A percentile compares a stretch with the other conserved stretches of the same genome.
These are phyloP conservation scores for Macrophomina phaseolina DNA, from an alignment of 2,329 filamentous ascomycete species.

Conservation along the genomic window DNA sequence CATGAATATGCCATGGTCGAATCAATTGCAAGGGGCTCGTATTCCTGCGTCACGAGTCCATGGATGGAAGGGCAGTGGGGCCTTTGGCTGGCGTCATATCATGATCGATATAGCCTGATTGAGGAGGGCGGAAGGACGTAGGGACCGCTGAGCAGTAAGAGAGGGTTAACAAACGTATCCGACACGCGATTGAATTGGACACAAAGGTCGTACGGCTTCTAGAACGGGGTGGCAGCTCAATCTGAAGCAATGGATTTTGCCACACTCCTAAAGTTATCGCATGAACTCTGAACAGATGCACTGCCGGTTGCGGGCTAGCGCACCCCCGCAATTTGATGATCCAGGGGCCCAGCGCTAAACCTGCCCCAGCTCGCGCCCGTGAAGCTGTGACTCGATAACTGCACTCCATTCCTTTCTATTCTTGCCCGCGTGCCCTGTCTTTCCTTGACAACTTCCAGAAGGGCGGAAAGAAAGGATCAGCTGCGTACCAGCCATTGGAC, in stretches of 20 bases:
- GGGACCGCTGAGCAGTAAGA: too few relatives aligned
- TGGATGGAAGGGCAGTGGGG: too few relatives aligned
- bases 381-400: neutral
- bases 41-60: too few relatives aligned
- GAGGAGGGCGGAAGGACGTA: too few relatives aligned
- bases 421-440: too few relatives aligned
- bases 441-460: neutral
- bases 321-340: neutral
- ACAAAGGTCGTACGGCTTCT: neutral
- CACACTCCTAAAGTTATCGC: neutral
- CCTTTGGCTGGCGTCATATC: too few relatives aligned
- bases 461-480: neutral
- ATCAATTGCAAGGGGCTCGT: too few relatives aligned
- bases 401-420: neutral
- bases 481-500: neutral
- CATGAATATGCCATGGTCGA: too few relatives aligned
- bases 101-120: too few relatives aligned
- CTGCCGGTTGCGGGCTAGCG: neutral
- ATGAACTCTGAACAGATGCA: neutral
- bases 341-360: conserved; percentile 10
- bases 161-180: too few relatives aligned
- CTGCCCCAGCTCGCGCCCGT: neutral
- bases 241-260: neutral
- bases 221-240: neutral
- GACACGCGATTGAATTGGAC: too few relatives aligned